Conservation (phyloP, 352 stramenopile species). For the Phytophthora melonis region DNA sequence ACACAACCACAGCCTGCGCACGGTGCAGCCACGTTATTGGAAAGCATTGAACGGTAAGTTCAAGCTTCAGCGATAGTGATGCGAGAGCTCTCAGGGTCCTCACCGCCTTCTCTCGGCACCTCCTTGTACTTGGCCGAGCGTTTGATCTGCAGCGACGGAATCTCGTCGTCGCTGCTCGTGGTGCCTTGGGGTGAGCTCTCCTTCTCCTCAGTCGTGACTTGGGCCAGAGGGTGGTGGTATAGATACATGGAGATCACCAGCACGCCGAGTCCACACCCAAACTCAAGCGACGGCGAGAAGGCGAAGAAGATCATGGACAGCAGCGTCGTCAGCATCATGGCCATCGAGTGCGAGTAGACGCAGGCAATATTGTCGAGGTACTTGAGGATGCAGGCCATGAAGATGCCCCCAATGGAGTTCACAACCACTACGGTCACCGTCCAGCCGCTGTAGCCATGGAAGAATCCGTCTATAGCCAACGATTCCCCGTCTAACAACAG, state of each 20-base stretch:
- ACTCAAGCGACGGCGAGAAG: slow-evolving; percentile 86
- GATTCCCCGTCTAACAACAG: slow-evolving; percentile 51
- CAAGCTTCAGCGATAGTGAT: too few species aligned
- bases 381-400: slow-evolving; percentile 87
- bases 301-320: slow-evolving; percentile 89
- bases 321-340: slow-evolving; percentile 90
- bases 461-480: slow-evolving; percentile 55
- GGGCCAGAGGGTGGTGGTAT: slow-evolving; percentile 72
- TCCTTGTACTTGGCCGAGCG: slow-evolving; percentile 25
- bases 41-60: neutral
- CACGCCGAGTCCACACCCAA: slow-evolving; percentile 79
- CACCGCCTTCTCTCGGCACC: slow-evolving; percentile 5
- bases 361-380: slow-evolving; percentile 91
- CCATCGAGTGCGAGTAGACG: slow-evolving; percentile 85
- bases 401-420: slow-evolving; percentile 77
- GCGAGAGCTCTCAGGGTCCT: slow-evolving; percentile 20
- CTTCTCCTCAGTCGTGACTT: slow-evolving; percentile 12
- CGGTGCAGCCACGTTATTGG: neutral
- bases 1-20: too few species aligned
- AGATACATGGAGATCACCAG: slow-evolving; percentile 89
- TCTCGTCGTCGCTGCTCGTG: slow-evolving; percentile 26
- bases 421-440: slow-evolving; percentile 77
- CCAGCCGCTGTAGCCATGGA: slow-evolving; percentile 83
- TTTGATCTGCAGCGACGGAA: slow-evolving; percentile 22
- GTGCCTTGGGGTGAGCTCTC: slow-evolving; percentile 14